Evolutionary conservation across 1,284 basidiomycete species (phyloP).

Genomic region (Kalmanozyma brasiliensis): DNA sequence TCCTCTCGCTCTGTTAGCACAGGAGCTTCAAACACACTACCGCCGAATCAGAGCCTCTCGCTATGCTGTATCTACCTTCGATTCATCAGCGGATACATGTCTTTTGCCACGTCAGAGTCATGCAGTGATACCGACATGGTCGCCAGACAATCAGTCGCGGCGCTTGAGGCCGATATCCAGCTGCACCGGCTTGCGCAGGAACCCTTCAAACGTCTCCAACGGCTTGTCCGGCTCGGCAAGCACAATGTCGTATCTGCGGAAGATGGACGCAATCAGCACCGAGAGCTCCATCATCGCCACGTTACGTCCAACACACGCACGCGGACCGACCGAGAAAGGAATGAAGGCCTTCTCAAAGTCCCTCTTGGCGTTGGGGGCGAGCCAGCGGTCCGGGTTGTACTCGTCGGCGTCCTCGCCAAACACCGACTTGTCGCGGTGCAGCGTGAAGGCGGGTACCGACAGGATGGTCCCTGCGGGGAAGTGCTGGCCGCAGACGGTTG

Average conservation of each 20-base stretch:
- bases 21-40: no score
- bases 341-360: constrained; percentile 61
- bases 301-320: constrained; percentile 61
- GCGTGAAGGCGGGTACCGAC: constrained; percentile 73
- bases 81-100: no score
- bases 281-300: constrained; percentile 58
- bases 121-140: no score
- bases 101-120: no score
- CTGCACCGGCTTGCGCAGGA: constrained; percentile 55
- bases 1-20: no score
- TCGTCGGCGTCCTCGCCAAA: constrained; percentile 83
- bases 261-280: constrained; percentile 55
- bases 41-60: no score
- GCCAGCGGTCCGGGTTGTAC: constrained; percentile 81
- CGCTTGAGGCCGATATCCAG: constrained; percentile 51
- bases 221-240: constrained; percentile 49
- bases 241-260: constrained; percentile 57
- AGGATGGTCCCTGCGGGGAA: constrained; percentile 75
- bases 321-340: constrained; percentile 59
- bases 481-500: constrained; percentile 58
- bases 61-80: no score
- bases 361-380: constrained; percentile 71
- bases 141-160: constrained; percentile 10
- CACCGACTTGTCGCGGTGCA: constrained; percentile 77
- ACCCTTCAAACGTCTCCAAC: constrained; percentile 58